These are phyloP conservation scores for Mycena indigotica DNA, from an alignment of 768 basidiomycete genomes.

Conservation along the genomic window DNA sequence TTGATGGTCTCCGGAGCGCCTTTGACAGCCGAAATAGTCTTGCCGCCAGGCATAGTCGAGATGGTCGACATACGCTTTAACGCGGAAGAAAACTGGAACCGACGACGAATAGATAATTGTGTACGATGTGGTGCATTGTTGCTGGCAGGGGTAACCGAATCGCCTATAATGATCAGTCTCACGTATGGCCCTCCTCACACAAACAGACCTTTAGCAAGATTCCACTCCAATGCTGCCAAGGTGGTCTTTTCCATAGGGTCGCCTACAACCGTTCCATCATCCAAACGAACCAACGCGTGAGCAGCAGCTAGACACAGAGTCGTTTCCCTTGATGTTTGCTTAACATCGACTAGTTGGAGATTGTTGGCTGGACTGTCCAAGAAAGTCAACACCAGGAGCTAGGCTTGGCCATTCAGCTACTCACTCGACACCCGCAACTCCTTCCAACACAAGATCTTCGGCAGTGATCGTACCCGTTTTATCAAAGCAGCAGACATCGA, in stretches of 20 bases:
- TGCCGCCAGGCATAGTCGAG: conserved; percentile 61
- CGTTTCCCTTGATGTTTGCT: conserved; percentile 74
- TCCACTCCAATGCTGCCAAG: conserved; percentile 89
- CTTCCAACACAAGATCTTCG: conserved; percentile 92
- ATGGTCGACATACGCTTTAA: conserved; percentile 98
- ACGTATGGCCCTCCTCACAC: conserved; percentile 36
- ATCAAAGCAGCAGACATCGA: conserved; percentile 98
- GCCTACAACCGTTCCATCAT: conserved; percentile 92
- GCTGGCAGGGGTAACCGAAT: conserved; percentile 65
- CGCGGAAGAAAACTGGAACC: conserved; percentile 97
- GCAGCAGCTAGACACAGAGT: conserved; percentile 89
- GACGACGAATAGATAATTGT: conserved; percentile 75
- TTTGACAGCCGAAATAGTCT: conserved; percentile 76
- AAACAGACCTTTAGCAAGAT: conserved; percentile 61
- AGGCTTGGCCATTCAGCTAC: conserved; percentile 31
- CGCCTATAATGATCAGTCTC: conserved; percentile 54
- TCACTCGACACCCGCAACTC: conserved; percentile 88
- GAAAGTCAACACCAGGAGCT: conserved; percentile 15
- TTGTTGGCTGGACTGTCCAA: conserved; percentile 56
- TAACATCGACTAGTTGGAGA: conserved; percentile 74
- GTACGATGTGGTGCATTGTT: conserved; percentile 57
- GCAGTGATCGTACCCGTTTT: conserved; percentile 99
- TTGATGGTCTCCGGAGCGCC: conserved; percentile 98
- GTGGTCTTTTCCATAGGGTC: conserved; percentile 99
- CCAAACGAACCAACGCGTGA: conserved; percentile 90